Percentiles rank a stretch among this genome's conserved stretches.
These are phyloP conservation scores for Sordaria brevicollis DNA, from an alignment of 495 filamentous ascomycete species.

Conservation along the genomic window DNA sequence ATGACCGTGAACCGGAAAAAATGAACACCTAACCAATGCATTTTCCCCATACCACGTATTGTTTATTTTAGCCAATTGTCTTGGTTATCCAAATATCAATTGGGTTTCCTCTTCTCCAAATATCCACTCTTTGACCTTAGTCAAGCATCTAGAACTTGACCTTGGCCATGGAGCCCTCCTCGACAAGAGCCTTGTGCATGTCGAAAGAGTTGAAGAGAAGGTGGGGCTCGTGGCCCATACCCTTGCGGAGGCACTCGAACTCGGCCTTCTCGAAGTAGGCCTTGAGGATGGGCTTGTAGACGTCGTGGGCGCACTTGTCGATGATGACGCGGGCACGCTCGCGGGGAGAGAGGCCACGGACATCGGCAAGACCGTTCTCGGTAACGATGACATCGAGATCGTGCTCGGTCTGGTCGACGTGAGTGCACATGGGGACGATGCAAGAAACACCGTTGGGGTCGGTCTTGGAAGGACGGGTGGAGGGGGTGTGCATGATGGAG, in stretches of 20 bases:
- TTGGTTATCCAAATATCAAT: neutral
- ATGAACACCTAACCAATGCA: neutral
- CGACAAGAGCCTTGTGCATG: constrained; percentile 74
- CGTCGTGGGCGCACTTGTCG: constrained; percentile 77
- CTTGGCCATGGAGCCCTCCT: constrained; percentile 81
- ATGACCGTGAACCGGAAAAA: neutral
- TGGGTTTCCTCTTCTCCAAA: neutral
- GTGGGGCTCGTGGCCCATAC: constrained; percentile 85
- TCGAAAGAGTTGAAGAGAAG: constrained; percentile 76
- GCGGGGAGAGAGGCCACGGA: constrained; percentile 67
- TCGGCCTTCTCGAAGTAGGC: constrained; percentile 85
- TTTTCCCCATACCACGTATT: neutral
- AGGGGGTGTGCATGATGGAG: constrained; percentile 89
- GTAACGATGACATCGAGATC: constrained; percentile 82
- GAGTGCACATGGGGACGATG: constrained; percentile 88
- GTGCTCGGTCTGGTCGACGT: constrained; percentile 90
- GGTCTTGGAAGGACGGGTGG: constrained; percentile 66
- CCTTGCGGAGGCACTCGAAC: constrained; percentile 77
- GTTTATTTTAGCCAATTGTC: neutral
- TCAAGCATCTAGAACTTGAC: constrained; percentile 27
- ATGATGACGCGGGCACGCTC: constrained; percentile 83
- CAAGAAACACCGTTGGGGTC: constrained; percentile 77
- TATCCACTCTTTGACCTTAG: neutral
- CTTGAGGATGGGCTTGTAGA: constrained; percentile 70
- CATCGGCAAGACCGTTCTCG: constrained; percentile 79